Evolutionary conservation across 345 rosid genomes (phyloP).

Genomic region (Eucalyptus curtisii): DNA sequence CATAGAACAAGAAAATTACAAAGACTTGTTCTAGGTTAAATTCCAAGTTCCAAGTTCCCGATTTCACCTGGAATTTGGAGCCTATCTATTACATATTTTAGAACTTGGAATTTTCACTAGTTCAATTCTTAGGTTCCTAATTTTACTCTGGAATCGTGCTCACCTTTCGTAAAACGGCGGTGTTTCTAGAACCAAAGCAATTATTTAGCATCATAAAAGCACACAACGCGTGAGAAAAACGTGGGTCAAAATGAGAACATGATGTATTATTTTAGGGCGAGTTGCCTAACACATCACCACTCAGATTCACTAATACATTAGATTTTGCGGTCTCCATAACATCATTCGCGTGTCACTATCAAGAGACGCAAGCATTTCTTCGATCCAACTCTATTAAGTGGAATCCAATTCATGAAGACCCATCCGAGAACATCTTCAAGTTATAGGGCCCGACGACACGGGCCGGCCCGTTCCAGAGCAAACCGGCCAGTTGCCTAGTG

Average conservation of each 20-base stretch:
- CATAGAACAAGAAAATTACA: no score
- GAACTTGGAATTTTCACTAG: no score
- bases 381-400: not conserved
- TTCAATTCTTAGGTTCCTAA: accelerated
- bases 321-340: not conserved
- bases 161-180: not conserved
- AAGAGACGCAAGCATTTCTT: not conserved
- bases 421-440: not conserved
- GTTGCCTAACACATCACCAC: not conserved
- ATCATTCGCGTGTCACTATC: not conserved
- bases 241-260: not conserved
- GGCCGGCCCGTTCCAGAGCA: not conserved
- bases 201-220: not conserved
- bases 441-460: not conserved
- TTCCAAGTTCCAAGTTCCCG: accelerated
- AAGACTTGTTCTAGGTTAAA: no score
- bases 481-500: not conserved
- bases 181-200: not conserved
- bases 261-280: not conserved
- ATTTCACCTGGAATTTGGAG: accelerated
- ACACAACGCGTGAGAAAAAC: not conserved
- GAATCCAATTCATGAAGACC: not conserved
- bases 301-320: not conserved
- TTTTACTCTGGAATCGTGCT: no score
- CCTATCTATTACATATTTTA: no score